A percentile compares a stretch with the other conserved stretches of the same genome.
These are phyloP conservation scores for Spiraea crenata DNA, from an alignment of 331 rosid genomes.

Conservation along the genomic window DNA sequence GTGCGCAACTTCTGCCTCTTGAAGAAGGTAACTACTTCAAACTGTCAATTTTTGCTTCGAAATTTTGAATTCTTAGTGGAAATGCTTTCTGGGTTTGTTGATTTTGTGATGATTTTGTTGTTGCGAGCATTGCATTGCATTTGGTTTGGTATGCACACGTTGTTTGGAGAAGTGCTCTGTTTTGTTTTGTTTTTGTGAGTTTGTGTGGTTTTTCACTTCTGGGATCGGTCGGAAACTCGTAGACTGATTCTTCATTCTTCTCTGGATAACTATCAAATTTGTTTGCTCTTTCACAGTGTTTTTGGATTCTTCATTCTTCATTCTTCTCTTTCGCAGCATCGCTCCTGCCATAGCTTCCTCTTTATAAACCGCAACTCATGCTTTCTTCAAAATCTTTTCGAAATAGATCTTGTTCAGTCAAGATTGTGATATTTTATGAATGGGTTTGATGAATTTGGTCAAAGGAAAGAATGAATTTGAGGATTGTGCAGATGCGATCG, in stretches of 20 bases:
- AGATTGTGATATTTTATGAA: too few relatives aligned
- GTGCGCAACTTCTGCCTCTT: constrained; percentile 60
- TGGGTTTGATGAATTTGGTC: too few relatives aligned
- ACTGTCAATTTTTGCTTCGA: neutral
- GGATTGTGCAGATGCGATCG: too few relatives aligned
- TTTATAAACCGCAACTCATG: too few relatives aligned
- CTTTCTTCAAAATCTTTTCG: too few relatives aligned
- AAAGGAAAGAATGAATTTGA: too few relatives aligned
- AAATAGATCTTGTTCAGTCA: too few relatives aligned
- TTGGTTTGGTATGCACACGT: neutral
- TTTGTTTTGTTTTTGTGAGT: too few relatives aligned
- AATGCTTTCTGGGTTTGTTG: neutral
- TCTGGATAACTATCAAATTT: neutral
- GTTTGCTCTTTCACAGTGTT: neutral
- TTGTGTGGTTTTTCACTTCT: neutral
- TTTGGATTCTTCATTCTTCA: too few relatives aligned
- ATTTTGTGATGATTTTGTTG: neutral
- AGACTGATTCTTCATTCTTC: neutral
- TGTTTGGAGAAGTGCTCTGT: neutral
- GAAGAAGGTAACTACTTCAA: constrained; percentile 61
- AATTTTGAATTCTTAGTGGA: neutral
- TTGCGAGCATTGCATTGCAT: neutral
- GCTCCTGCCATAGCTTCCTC: too few relatives aligned
- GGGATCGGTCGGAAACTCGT: neutral
- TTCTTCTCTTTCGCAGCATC: too few relatives aligned